Evolutionary conservation across 1,139 yeast genomes (phyloP), one percentile per base, ranked within the genome.

Genomic region (Kodamaea suecica): DNA sequence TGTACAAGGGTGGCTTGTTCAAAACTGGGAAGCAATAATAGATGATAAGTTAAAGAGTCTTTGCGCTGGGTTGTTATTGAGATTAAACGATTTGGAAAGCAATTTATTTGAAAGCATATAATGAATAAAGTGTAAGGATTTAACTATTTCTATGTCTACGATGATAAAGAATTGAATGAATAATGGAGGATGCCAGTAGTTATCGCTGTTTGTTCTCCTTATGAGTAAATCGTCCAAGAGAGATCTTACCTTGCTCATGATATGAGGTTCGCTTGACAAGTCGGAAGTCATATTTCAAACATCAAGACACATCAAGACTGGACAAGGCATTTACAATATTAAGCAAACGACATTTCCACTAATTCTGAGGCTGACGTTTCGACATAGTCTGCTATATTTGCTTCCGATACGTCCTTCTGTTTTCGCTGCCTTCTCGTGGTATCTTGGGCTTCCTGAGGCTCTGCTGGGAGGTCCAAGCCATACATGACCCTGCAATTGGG

Each of bases 51-150:
- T 71, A 5, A 70, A 70, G 39, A 62, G 75, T 32, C 48, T 75
- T 25, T 70, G 78, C 30, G 80, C 81, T 10, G 78, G 78, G 1
- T 64, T 73, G 17, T 47, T 76, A 16, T 57, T 71, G 32, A 55
- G 60, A 17, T 49, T 73, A 36, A 55, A 53, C n/a, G 62, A 59
- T 28, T 36, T 19, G 42, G 51, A 9, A 49, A 55, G 13, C 52
- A 47, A 29, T 36, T 55, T 27, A 14, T 23, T 27, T 25, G 32
- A 23, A 14, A 20, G 13, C 11, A 21, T 21, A n/a, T 32, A 27
- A 19, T n/a, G n/a, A n/a, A n/a, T n/a, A n/a, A n/a, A n/a, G n/a
- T n/a, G n/a, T n/a, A n/a, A n/a, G n/a, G n/a, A n/a, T n/a, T n/a
- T n/a, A n/a, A n/a, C n/a, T n/a, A n/a, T n/a, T n/a, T n/a, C n/a